Conservation (phyloP, 805 yeast species). For the Candida dajiaensis region DNA sequence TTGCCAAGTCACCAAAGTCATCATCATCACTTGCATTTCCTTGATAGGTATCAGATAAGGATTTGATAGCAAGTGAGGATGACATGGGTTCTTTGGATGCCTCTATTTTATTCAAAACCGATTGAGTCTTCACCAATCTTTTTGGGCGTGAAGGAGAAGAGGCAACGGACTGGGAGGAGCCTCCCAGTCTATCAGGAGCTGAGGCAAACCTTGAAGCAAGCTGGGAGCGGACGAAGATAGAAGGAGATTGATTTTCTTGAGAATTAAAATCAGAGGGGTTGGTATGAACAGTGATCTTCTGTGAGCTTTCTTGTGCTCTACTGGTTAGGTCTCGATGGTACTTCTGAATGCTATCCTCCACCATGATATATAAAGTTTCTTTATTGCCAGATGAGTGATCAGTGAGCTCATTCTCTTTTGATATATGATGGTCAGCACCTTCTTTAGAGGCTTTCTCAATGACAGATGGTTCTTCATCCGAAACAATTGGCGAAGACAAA, state of each 20-base stretch:
- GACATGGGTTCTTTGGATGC: not conserved
- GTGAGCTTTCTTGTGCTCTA: not conserved
- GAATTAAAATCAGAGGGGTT: not conserved
- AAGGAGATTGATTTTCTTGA: not conserved
- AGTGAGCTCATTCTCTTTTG: not conserved
- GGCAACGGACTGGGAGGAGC: not conserved
- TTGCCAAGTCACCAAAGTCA: slow-evolving; percentile 7
- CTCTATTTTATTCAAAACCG: not conserved
- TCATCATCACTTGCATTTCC: not conserved
- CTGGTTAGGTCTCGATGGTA: slow-evolving; percentile 2
- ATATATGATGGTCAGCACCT: not conserved
- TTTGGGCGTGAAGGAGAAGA: not conserved
- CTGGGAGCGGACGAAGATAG: not conserved
- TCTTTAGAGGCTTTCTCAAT: slow-evolving; percentile 1
- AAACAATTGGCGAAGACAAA: slow-evolving; percentile 16
- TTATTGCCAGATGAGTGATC: not conserved
- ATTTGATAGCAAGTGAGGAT: not conserved
- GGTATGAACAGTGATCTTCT: not conserved
- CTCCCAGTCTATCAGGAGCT: not conserved
- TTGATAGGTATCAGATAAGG: not conserved
- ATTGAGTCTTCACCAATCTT: not conserved
- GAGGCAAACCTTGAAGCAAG: not conserved
- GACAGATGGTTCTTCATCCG: slow-evolving; percentile 16
- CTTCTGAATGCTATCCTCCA: slow-evolving; percentile 19
- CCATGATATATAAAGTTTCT: slow-evolving; percentile 8